Evolutionary conservation across 257 asterid genomes (phyloP).

Genomic region (Catharanthus roseus): DNA sequence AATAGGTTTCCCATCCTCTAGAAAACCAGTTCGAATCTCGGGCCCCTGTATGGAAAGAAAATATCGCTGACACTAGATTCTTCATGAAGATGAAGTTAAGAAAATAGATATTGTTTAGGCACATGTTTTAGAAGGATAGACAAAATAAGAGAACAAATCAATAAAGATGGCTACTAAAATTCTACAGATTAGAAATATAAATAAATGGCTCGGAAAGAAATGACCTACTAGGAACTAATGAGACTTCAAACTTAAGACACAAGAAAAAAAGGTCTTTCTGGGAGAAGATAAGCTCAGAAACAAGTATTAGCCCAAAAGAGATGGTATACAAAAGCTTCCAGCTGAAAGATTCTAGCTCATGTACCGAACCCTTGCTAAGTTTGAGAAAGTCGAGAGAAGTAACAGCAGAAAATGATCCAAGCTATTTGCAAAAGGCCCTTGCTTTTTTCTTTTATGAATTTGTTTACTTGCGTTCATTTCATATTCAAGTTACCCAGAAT

Average conservation of each 20-base stretch:
- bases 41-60: slow-evolving; percentile 49
- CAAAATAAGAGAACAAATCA: neutral
- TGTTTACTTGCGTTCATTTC: neutral
- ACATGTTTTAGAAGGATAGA: neutral
- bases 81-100: slow-evolving; percentile 4
- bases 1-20: slow-evolving; percentile 63
- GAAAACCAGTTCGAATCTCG: slow-evolving; percentile 82
- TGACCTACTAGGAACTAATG: neutral
- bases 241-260: neutral
- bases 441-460: neutral
- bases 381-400: neutral
- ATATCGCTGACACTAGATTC: neutral
- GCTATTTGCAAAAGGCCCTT: neutral
- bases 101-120: neutral
- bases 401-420: neutral
- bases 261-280: neutral
- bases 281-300: neutral
- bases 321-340: neutral
- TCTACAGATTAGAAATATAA: neutral
- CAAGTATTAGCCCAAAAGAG: neutral
- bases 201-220: neutral
- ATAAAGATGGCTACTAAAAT: neutral
- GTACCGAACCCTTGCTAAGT: neutral
- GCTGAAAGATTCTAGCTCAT: neutral
- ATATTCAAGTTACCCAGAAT: neutral